phyloP scores from a whole-genome alignment of 169 alveolate genomes.

The Fabrea salina region DNA sequence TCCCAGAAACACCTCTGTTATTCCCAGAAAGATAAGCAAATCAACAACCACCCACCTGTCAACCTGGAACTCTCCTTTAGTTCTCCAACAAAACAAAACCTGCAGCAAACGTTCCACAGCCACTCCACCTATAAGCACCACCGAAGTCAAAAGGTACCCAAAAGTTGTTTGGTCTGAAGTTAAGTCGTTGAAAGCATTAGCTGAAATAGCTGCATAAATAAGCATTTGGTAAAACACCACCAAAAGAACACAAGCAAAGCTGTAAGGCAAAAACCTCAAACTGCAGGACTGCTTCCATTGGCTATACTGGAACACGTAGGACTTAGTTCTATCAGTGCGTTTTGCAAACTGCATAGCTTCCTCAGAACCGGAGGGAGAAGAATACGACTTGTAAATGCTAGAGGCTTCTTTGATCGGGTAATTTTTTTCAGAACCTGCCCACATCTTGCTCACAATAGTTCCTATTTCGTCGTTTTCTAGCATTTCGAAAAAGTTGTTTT shows the following conservation, averaged over 20 bases:
- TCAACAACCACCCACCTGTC: background rate
- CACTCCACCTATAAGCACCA: conserved; percentile 31
- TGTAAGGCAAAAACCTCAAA: conserved; percentile 31
- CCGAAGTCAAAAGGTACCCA: conserved; percentile 4
- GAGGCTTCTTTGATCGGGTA: conserved; percentile 37
- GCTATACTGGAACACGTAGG: conserved; percentile 50
- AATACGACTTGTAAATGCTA: background rate
- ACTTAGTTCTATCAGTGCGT: conserved; percentile 41
- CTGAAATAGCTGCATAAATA: background rate
- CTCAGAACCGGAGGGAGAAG: background rate
- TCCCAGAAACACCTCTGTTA: background rate
- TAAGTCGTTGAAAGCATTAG: background rate
- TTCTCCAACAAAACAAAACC: background rate
- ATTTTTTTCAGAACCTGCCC: conserved; percentile 51
- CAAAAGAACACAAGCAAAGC: background rate
- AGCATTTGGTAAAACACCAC: conserved; percentile 15
- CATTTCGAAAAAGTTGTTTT: conserved; percentile 39
- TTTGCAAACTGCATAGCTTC: conserved; percentile 43
- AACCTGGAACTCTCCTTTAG: background rate
- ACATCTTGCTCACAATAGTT: conserved; percentile 53
- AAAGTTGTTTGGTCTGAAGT: background rate
- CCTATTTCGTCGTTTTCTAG: conserved; percentile 57
- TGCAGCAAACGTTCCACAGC: background rate
- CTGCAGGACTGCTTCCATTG: conserved; percentile 50
- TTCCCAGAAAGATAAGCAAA: background rate